Evolutionary conservation across 805 yeast species (phyloP).

Genomic region (Kuraishia hungarica): DNA sequence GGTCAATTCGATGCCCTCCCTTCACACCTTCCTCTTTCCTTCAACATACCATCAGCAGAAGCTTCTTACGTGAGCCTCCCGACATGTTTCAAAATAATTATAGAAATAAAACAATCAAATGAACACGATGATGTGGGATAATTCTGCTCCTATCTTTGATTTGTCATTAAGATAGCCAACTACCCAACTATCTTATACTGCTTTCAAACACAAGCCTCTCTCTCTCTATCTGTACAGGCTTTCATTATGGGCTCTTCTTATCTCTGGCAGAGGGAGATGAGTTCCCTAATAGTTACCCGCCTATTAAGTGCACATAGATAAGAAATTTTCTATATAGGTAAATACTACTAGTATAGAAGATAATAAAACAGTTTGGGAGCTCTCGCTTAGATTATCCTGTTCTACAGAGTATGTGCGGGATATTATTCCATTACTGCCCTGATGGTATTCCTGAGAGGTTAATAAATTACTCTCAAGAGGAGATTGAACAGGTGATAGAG

Average conservation of each 20-base stretch:
- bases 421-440: conserved; percentile 27
- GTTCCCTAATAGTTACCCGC: neutral
- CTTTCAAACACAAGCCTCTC: neutral
- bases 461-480: neutral
- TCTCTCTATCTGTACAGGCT: conserved; percentile 4
- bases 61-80: conserved; percentile 9
- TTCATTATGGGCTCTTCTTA: conserved; percentile 8
- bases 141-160: no score
- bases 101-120: neutral
- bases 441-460: neutral
- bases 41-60: conserved; percentile 9
- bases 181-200: no score
- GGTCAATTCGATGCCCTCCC: neutral
- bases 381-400: no score
- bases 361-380: no score
- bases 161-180: no score
- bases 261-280: neutral
- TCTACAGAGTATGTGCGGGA: conserved; percentile 43
- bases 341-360: no score
- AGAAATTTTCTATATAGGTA: neutral
- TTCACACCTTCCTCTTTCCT: neutral
- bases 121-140: no score
- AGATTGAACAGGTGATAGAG: conserved; percentile 4
- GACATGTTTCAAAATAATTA: neutral
- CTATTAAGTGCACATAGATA: neutral